phyloP scores from a whole-genome alignment of 345 rosid genomes.

The Pugionium cornutum region DNA sequence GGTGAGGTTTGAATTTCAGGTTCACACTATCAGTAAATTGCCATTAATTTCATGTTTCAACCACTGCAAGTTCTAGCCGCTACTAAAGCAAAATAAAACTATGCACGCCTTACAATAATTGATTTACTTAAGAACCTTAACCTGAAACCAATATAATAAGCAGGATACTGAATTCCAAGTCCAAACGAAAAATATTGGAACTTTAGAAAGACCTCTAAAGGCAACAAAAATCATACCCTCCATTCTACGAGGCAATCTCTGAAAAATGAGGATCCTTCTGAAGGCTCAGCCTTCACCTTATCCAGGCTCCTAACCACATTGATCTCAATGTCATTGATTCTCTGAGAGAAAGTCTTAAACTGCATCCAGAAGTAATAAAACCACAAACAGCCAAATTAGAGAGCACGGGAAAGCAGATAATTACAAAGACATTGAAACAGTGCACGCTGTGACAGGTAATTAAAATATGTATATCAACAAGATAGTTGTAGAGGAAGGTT shows the following conservation, averaged over 20 bases:
- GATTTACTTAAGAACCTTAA: background rate
- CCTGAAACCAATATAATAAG: background rate
- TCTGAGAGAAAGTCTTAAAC: constrained; percentile 73
- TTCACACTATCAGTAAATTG: constrained; percentile 2
- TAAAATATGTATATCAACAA: background rate
- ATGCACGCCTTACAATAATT: background rate
- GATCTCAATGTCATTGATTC: constrained; percentile 74
- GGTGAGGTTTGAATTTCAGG: background rate
- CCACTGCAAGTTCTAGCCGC: constrained; percentile 15
- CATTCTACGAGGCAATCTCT: constrained; percentile 81
- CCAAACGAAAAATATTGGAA: background rate
- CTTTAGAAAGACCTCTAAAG: constrained; percentile 4
- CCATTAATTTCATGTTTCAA: constrained; percentile 1
- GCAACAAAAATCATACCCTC: constrained; percentile 59
- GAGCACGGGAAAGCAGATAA: constrained; percentile 15
- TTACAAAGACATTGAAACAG: background rate
- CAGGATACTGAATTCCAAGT: background rate
- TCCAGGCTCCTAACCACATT: constrained; percentile 68
- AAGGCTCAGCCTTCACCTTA: constrained; percentile 66
- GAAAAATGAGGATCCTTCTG: constrained; percentile 75
- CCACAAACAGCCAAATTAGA: constrained; percentile 25
- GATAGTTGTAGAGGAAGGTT: background rate
- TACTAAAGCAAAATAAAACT: background rate
- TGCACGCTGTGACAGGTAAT: background rate
- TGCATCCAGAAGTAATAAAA: constrained; percentile 39